Conservation (phyloP, 2,329 filamentous ascomycete genomes). For the Anthostomella pinea region DNA sequence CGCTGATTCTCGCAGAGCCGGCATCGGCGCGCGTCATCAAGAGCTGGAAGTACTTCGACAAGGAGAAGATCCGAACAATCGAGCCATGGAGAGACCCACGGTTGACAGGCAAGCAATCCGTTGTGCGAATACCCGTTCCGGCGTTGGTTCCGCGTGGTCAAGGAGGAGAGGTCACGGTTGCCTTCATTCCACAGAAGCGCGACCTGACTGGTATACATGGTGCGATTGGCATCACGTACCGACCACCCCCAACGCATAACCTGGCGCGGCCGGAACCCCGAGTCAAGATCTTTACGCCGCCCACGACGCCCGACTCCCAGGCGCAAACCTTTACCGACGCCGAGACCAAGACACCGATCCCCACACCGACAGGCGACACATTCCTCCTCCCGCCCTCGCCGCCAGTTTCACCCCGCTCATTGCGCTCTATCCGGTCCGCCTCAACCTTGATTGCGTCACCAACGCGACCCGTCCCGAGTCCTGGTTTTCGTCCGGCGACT, state of each 20-base stretch:
- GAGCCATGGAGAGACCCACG: constrained; percentile 45
- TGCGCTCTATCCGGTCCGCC: constrained; percentile 36
- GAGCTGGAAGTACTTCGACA: constrained; percentile 66
- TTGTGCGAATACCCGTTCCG: constrained; percentile 50
- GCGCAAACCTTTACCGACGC: constrained; percentile 2
- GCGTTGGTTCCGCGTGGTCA: constrained; percentile 49
- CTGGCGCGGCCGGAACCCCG: constrained; percentile 7
- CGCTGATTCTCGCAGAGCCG: constrained; percentile 64
- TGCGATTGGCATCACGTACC: constrained; percentile 71
- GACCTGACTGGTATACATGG: constrained; percentile 62
- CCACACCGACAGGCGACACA: constrained; percentile 17
- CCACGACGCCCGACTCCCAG: constrained; percentile 29
- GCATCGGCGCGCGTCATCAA: constrained; percentile 62
- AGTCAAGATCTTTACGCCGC: constrained; percentile 27
- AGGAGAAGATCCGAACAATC: constrained; percentile 43
- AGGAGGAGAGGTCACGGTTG: constrained; percentile 68
- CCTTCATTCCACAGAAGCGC: constrained; percentile 59
- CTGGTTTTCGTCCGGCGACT: constrained; percentile 17
- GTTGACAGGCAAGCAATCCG: constrained; percentile 30
- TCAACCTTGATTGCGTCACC: constrained; percentile 32
- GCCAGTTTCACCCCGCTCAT: constrained; percentile 34
- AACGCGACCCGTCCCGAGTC: constrained; percentile 11
- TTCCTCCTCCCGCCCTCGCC: constrained; percentile 34
- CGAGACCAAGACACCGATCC: constrained; percentile 7
- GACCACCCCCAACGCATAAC: constrained; percentile 45